Conservation (phyloP, 148 eudicot genomes). For the Rhododendron simsii region DNA sequence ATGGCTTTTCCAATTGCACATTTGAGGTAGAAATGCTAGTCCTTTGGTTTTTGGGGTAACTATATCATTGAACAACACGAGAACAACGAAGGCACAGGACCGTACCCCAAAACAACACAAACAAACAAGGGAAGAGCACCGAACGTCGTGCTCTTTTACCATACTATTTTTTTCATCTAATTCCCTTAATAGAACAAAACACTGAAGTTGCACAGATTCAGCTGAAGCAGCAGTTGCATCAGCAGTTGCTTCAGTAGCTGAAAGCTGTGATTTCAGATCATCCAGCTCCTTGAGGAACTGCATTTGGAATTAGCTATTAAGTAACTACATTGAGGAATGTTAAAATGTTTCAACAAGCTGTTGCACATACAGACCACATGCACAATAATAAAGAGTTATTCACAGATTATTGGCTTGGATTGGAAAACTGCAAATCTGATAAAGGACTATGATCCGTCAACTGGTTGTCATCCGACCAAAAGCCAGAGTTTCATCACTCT, state of each 20-base stretch:
- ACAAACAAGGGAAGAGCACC: neutral
- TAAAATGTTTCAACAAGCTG: neutral
- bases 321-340: neutral
- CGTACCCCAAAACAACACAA: neutral
- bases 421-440: neutral
- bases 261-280: constrained; percentile 61
- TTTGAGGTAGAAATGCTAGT: neutral
- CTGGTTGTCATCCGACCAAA: neutral
- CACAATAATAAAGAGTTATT: neutral
- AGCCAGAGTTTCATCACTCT: neutral
- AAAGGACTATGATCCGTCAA: neutral
- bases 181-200: constrained; percentile 55
- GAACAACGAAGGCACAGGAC: neutral
- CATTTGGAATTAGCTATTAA: neutral
- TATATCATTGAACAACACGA: neutral
- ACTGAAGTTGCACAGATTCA: constrained; percentile 74
- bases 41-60: neutral
- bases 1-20: neutral
- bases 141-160: constrained; percentile 74
- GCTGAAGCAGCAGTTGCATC: constrained; percentile 84
- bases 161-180: constrained; percentile 61
- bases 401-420: neutral
- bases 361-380: neutral
- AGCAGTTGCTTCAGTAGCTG: constrained; percentile 62
- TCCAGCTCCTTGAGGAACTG: constrained; percentile 80